Base-by-base conservation (phyloP, 345 rosid species). In the Bruguiera sexangula region DNA sequence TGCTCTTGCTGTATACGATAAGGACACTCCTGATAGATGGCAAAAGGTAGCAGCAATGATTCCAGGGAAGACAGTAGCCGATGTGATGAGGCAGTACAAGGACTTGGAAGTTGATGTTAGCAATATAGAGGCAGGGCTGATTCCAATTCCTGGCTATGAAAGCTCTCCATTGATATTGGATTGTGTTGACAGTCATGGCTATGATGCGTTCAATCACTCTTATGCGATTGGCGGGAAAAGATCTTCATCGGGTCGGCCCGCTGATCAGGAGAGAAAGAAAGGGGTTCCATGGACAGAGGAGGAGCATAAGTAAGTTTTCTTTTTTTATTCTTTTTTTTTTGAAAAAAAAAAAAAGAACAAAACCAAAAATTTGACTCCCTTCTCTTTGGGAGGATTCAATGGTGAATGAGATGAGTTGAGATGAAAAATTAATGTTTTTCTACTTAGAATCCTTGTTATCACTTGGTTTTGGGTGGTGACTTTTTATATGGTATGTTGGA, bases 201-300 rank as follows among this genome's bases (percentile, higher is more conserved):
- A 31, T 58, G 90, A 82, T 67, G 88, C 86, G 2, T 85, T 81
- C 50, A 85, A 81, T 66, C 89, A 82, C 16, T 68, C 84, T 55
- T 86, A 77, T 48, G 86, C 69, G 13, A 57, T 81, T 31, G 85
- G 85, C 21, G 96, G 88, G 16, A 94, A 86, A 87, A 84, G 97
- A 84, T 77, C 86, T 52, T 82, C 83, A 0, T 74, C 86, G 0
- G 80, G 75, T 36, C 77, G 89, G 39, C 82, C 82, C 46, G 80
- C 67, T 8, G 81, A 77, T 26, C 81, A 73, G 67, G 76, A 77
- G 67, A 52, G 81, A 43, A 72, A 73, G 74, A 77, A 77, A 68
- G 77, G 81, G 0, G 71, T 77, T 64, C 77, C 81, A 13, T 77
- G 81, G 81, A 77, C 81, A 3, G 81, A 77, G 74, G 76, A 77